Evolutionary conservation across 805 yeast species (phyloP).

Genomic region (Saccharomycopsis sp.): DNA sequence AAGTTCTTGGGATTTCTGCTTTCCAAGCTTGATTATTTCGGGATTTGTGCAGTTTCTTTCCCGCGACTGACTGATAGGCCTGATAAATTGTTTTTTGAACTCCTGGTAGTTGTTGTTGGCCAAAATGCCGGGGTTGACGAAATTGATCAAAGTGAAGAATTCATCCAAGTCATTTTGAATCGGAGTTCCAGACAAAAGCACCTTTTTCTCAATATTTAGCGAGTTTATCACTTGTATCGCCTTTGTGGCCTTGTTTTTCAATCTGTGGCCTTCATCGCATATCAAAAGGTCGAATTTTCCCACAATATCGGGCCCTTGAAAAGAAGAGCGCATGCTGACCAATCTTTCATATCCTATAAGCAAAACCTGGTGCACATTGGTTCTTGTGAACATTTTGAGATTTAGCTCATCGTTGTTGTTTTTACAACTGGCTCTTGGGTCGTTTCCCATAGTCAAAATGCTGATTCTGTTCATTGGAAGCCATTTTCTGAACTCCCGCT

Average conservation of each 20-base stretch:
- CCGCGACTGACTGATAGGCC: slow-evolving; percentile 67
- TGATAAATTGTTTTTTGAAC: slow-evolving; percentile 56
- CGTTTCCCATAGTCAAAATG: slow-evolving; percentile 51
- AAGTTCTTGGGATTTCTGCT: slow-evolving; percentile 54
- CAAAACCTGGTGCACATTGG: slow-evolving; percentile 73
- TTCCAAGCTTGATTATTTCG: slow-evolving; percentile 48
- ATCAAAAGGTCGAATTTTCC: slow-evolving; percentile 56
- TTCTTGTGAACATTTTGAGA: slow-evolving; percentile 53
- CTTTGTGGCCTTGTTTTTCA: slow-evolving; percentile 70
- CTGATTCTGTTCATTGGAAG: slow-evolving; percentile 57
- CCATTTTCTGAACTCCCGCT: slow-evolving; percentile 85
- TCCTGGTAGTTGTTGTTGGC: slow-evolving; percentile 43
- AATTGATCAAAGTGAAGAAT: slow-evolving; percentile 72
- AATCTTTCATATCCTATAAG: slow-evolving; percentile 86
- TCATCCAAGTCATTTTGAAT: slow-evolving; percentile 88
- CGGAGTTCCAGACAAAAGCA: slow-evolving; percentile 83
- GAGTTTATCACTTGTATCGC: slow-evolving; percentile 55
- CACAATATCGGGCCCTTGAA: not conserved
- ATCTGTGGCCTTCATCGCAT: slow-evolving; percentile 94
- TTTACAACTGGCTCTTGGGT: slow-evolving; percentile 28
- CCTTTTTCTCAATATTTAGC: slow-evolving; percentile 47
- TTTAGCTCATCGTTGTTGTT: slow-evolving; percentile 45
- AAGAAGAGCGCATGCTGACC: slow-evolving; percentile 38
- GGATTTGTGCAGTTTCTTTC: slow-evolving; percentile 49
- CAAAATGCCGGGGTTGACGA: slow-evolving; percentile 76